phyloP scores from a whole-genome alignment of 371 early-diverging fungal species.

The Quaeritorhiza haematococci region DNA sequence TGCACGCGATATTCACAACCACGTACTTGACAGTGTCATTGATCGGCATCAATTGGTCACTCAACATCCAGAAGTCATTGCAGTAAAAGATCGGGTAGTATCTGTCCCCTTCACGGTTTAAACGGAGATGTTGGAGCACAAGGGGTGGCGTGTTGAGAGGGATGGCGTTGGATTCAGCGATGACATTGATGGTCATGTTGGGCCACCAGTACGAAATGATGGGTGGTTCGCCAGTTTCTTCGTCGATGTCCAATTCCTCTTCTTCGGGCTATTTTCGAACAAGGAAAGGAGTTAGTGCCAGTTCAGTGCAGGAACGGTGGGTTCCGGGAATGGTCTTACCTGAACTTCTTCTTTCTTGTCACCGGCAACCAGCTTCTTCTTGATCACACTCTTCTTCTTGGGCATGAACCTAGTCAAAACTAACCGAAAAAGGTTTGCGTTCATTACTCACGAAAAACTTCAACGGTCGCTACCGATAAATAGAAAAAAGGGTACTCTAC shows the following conservation, averaged over 20 bases:
- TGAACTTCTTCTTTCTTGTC: conserved; percentile 29
- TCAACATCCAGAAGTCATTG: conserved; percentile 86
- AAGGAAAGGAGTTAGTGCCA: not conserved
- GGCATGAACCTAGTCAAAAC: conserved; percentile 66
- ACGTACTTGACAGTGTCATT: conserved; percentile 61
- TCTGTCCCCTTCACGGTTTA: conserved; percentile 30
- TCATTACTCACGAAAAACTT: conserved; percentile 4
- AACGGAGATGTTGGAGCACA: conserved; percentile 20
- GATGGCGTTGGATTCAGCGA: conserved; percentile 46
- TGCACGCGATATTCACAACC: not conserved
- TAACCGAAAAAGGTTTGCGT: conserved; percentile 22
- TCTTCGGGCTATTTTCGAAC: not conserved
- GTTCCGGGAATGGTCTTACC: conserved; percentile 30
- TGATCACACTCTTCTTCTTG: conserved; percentile 54
- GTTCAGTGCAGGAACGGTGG: conserved; percentile 31
- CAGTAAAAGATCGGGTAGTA: conserved; percentile 71
- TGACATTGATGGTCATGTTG: conserved; percentile 70
- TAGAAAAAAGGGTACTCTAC: conserved; percentile 31
- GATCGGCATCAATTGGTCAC: conserved; percentile 63
- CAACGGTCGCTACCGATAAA: not conserved
- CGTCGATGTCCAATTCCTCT: conserved; percentile 1
- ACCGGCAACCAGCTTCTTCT: conserved; percentile 62
- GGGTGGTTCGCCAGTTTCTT: conserved; percentile 4
- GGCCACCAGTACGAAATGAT: conserved; percentile 81
- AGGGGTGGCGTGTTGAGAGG: conserved; percentile 37